These are phyloP conservation scores for Salix exigua DNA, from an alignment of 345 rosid species.

Conservation along the genomic window DNA sequence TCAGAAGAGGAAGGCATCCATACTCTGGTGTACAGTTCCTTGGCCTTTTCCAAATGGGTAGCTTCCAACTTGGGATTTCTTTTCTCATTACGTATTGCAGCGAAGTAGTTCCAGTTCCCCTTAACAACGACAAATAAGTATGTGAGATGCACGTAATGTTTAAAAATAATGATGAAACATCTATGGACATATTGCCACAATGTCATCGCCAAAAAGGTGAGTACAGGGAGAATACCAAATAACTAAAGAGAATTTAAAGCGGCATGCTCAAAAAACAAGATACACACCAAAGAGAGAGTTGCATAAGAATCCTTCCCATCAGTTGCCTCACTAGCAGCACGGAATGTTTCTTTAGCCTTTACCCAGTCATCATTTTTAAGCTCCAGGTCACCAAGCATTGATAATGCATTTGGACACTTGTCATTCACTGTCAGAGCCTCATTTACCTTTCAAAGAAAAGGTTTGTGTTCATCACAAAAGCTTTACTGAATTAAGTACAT, in stretches of 20 bases:
- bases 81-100: conserved; percentile 97
- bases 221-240: not conserved
- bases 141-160: conserved; percentile 13
- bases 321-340: conserved; percentile 91
- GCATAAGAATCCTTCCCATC: conserved; percentile 97
- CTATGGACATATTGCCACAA: not conserved
- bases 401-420: conserved; percentile 79
- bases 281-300: conserved; percentile 74
- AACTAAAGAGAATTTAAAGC: not conserved
- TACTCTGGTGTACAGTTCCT: conserved; percentile 90
- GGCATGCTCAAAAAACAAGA: conserved; percentile 1
- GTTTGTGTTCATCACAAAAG: conserved; percentile 14
- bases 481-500: not conserved
- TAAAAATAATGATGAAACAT: not conserved
- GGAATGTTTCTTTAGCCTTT: conserved; percentile 94
- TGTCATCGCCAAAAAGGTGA: not conserved
- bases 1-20: conserved; percentile 20
- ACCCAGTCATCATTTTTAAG: conserved; percentile 99
- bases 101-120: conserved; percentile 99
- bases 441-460: conserved; percentile 48
- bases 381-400: conserved; percentile 96
- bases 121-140: conserved; percentile 24
- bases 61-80: conserved; percentile 96
- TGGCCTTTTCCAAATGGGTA: conserved; percentile 96
- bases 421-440: conserved; percentile 90